Conservation (phyloP, 805 yeast genomes). For the Myxozyma mucilagina region DNA sequence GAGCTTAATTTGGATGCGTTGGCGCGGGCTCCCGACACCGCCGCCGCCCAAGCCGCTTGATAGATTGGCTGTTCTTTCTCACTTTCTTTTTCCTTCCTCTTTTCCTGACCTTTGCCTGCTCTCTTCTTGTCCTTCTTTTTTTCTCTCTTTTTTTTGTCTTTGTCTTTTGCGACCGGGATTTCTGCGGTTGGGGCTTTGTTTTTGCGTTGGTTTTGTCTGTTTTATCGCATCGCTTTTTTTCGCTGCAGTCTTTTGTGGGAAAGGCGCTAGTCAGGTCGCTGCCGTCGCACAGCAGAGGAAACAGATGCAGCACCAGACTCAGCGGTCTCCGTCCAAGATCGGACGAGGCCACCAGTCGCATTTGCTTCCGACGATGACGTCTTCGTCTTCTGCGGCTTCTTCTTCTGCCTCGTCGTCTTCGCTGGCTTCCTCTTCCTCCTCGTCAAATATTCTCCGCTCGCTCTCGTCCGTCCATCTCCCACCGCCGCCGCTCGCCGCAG, state of each 20-base stretch:
- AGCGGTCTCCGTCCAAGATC: constrained; percentile 27
- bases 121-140: not conserved
- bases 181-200: too few relatives aligned
- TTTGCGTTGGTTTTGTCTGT: too few relatives aligned
- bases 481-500: constrained; percentile 30
- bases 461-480: constrained; percentile 32
- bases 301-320: constrained; percentile 10
- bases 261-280: not conserved
- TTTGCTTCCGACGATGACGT: constrained; percentile 1
- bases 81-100: not conserved
- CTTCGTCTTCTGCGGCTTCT: constrained; percentile 20
- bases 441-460: constrained; percentile 29
- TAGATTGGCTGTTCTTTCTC: too few relatives aligned
- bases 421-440: constrained; percentile 18
- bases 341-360: constrained; percentile 13
- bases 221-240: not conserved
- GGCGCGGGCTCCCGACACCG: too few relatives aligned
- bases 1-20: too few relatives aligned
- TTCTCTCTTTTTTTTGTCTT: not conserved
- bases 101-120: not conserved
- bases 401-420: constrained; percentile 8
- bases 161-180: not conserved
- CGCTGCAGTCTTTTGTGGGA: not conserved
- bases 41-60: too few relatives aligned
- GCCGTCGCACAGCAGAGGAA: not conserved